Base-by-base conservation (phyloP, 2,329 filamentous ascomycete species). In the Colletotrichum scovillei region DNA sequence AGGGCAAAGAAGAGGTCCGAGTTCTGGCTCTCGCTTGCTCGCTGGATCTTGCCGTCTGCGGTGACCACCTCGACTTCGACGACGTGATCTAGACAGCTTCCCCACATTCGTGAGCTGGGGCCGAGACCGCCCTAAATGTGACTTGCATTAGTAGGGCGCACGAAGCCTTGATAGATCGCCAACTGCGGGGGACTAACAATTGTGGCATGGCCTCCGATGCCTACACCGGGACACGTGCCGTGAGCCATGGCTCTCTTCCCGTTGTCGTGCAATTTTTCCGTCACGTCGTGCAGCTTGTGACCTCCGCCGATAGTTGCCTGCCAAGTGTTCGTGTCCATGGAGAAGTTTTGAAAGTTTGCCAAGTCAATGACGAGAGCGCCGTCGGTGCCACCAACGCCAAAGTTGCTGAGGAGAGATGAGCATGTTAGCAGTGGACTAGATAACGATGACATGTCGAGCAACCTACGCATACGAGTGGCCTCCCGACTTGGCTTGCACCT, bases 391-490 rank as follows among this genome's bases (percentile, higher is more conserved):
- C 88, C 88, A 0, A 89, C 76, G 11, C 87, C 83, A 64, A 79
- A 82, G 72, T 85, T 85, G 19, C 83, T 85, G 64, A 22, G 8
- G 6, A 3, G 16, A 9, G 8, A 5, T 16, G 24, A 26, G 12
- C 52, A 24, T 30, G 30, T 67, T 30, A 60, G 62, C 22, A 6
- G 16, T 35, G n/a, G 28, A 42, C 35, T 28, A n/a, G n/a, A 7
- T 4, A 42, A 52, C 49, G 14, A 32, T 53, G 9, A n/a, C 12
- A 24, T 52, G 16, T 56, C 42, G 6, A 14, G 24, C 12, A 30
- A 73, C 86, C 76, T 79, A 88, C 87, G 84, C 90, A 75, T 91
- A 93, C 0, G 90, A 92, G 77, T 93, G 91, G 0, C 91, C 91
- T 4, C 91, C 91, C 1, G 89, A 91, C 75, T 86, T 89, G 26